These are phyloP conservation scores for Geranium brycei DNA, from an alignment of 345 rosid species.

Conservation along the genomic window DNA sequence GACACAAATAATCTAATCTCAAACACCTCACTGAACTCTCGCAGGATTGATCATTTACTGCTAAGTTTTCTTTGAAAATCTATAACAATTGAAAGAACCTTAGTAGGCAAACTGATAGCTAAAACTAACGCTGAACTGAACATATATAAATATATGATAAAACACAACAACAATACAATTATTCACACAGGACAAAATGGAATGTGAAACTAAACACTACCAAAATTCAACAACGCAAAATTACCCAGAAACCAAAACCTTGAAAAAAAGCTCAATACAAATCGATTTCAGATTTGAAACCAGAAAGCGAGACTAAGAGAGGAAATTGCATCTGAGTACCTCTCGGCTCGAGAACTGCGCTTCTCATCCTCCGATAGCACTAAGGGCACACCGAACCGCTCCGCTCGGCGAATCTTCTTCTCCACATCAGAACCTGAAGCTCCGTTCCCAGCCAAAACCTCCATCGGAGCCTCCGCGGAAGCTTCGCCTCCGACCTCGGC, in stretches of 20 bases:
- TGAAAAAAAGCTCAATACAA: no score
- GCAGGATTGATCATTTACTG: neutral
- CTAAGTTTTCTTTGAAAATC: neutral
- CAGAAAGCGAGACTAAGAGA: neutral
- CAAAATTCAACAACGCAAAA: neutral
- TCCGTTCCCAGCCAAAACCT: constrained; percentile 17
- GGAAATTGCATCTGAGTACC: constrained; percentile 21
- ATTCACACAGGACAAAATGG: neutral
- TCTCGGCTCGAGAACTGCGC: constrained; percentile 85
- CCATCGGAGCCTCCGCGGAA: constrained; percentile 3
- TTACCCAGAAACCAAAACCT: neutral
- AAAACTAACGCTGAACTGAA: neutral
- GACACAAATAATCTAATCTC: neutral
- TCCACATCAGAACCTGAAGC: constrained; percentile 36
- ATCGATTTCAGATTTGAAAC: no score
- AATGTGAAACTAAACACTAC: neutral
- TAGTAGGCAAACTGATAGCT: neutral
- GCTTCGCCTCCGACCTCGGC: constrained; percentile 13
- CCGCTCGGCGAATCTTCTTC: constrained; percentile 89
- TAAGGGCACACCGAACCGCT: constrained; percentile 75
- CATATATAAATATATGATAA: no score
- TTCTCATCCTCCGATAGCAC: constrained; percentile 78
- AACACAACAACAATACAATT: neutral
- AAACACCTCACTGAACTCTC: neutral
- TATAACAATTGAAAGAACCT: neutral